phyloP scores from a whole-genome alignment of 371 early-diverging fungal genomes.

The Saksenaea vasiformis region DNA sequence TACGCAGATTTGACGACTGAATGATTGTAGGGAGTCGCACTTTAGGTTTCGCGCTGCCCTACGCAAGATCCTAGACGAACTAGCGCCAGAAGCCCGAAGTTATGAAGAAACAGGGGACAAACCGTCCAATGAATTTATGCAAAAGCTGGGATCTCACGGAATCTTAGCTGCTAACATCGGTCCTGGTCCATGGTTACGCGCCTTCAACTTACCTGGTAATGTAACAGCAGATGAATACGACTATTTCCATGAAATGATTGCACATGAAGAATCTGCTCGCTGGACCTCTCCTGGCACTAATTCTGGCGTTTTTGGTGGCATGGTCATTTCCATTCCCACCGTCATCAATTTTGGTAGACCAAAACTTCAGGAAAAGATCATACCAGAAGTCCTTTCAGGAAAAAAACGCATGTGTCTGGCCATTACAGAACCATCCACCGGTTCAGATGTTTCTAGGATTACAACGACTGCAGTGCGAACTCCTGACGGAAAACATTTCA shows the following conservation, averaged over 20 bases:
- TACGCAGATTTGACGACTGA: slow-evolving; percentile 10
- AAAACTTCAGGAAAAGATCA: slow-evolving; percentile 42
- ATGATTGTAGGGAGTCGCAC: slow-evolving; percentile 53
- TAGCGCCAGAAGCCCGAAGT: slow-evolving; percentile 43
- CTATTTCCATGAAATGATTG: slow-evolving; percentile 69
- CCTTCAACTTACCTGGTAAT: slow-evolving; percentile 42
- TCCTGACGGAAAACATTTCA: slow-evolving; percentile 67
- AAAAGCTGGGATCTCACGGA: slow-evolving; percentile 65
- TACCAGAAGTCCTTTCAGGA: slow-evolving; percentile 70
- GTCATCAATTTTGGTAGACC: slow-evolving; percentile 37
- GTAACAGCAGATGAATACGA: slow-evolving; percentile 65
- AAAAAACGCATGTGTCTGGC: slow-evolving; percentile 77
- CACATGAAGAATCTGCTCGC: slow-evolving; percentile 77
- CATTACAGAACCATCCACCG: slow-evolving; percentile 66
- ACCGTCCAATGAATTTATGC: slow-evolving; percentile 51
- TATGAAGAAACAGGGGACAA: slow-evolving; percentile 46
- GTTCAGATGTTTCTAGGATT: slow-evolving; percentile 83
- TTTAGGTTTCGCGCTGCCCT: slow-evolving; percentile 53
- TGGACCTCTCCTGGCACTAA: slow-evolving; percentile 27
- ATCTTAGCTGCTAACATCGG: slow-evolving; percentile 70
- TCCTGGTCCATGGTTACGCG: slow-evolving; percentile 49
- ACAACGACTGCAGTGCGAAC: slow-evolving; percentile 69
- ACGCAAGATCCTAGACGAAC: slow-evolving; percentile 54
- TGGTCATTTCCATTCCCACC: slow-evolving; percentile 58
- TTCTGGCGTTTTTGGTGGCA: slow-evolving; percentile 42